Evolutionary conservation across 2,329 filamentous ascomycete genomes (phyloP), one percentile per base, ranked within the genome.

Genomic region (Cladosporium sp.): DNA sequence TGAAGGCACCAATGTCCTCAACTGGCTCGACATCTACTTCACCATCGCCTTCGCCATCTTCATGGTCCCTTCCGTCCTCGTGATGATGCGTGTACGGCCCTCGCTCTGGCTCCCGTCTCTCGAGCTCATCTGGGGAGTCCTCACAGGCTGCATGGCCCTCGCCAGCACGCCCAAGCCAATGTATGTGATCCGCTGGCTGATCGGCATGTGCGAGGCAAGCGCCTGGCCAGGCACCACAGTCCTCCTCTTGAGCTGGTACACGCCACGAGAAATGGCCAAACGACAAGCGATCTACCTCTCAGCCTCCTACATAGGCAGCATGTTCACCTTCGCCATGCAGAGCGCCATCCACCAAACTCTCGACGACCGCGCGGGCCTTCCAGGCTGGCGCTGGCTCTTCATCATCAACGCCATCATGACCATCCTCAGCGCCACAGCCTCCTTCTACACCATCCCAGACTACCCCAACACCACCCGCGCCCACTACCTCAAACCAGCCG

Each of bases 241-340:
- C 54, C 76, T 83, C 52, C 70, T 83, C 1, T 80, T 80, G 2
- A 77, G 76, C 0, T 84, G 80, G 81, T 84, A 83, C 60, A 83
- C 75, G 0, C 73, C 75, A 47, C 67, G 71, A n/a, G 81, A 84
- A 63, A 74, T 84, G 0, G 81, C 79, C 3, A 84, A 84, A 61
- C 73, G 82, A 3, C 78, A 72, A 22, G 80, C 79, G 7, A 76
- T 85, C 47, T 84, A 84, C 62, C 82, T 79, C 1, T 75, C 78
- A 1, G 80, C 77, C 1, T 80, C 80, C 0, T 68, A 83, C 2
- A 80, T 78, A 0, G 82, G 80, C 0, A 82, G 77, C 0, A 79
- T 84, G 74, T 80, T 85, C 45, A 76, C 77, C 11, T 82, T 82
- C 1, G 82, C 83, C 62, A 77, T 85, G 50, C 80, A 84, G 61